Base-by-base conservation (phyloP, 2,329 filamentous ascomycete genomes). In the Lecanoromycetidae sp. region DNA sequence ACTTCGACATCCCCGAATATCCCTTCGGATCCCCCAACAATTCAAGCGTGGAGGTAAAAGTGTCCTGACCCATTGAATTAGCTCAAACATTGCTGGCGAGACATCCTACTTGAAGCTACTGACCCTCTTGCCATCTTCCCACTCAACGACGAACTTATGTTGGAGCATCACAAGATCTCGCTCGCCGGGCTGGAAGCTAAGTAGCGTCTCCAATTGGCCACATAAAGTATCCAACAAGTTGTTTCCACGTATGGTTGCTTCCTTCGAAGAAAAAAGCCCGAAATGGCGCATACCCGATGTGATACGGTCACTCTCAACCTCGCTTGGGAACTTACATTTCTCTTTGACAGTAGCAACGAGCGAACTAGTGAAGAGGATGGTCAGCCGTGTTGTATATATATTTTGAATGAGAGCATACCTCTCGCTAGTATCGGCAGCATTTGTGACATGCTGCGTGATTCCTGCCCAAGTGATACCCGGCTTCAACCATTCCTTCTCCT, bases 201-300 rank as follows among this genome's bases (percentile, higher is more conserved):
- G 91, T 78, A 93, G 93, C 72, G 85, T 69, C 73, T 94, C 87
- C 27, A 94, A 76, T 4, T 79, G 83, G 30, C 84, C 86, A 69
- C 87, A 94, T 33, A 94, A 77, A n/a, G 84, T 90, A 65, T 94
- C 87, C 20, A 94, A 76, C 85, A 82, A 71, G 85, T 94, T 49
- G 79, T 82, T 47, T 78, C 72, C 34, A 5, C 29, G 19, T 29
- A 48, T 19, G 10, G 38, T 25, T 84, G 81, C 8, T 69, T 81
- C 60, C 82, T 87, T 63, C 76, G 69, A 61, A 77, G 74, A 81
- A 68, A 86, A 82, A 52, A 80, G 61, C 29, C 48, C 39, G 19
- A 83, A 72, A 84, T 84, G 91, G 55, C 76, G 72, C 30, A 91
- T 73, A 48, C 85, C 86, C 37, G 71, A 69, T 41, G 90, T 63